Percentiles rank a stretch among this genome's conserved stretches.
phyloP scores from a whole-genome alignment of 306 rosid genomes.

The Prunus mira region DNA sequence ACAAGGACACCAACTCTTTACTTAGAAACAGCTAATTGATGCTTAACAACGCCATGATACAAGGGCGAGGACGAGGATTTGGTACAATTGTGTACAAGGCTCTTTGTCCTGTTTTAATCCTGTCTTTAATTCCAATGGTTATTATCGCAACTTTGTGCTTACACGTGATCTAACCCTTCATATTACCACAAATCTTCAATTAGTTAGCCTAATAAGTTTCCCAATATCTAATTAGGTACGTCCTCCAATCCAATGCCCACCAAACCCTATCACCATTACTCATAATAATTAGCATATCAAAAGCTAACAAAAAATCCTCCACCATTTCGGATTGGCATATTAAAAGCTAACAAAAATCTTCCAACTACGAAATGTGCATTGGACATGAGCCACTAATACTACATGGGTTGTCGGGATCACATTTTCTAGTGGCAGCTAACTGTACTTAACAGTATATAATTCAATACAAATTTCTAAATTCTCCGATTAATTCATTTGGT shows the following conservation, averaged over 20 bases:
- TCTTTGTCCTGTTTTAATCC: constrained; percentile 6
- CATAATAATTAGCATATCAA: neutral
- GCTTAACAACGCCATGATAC: constrained; percentile 14
- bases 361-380: constrained; percentile 1
- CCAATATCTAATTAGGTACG: neutral
- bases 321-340: neutral
- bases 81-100: constrained; percentile 1
- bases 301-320: neutral
- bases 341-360: neutral
- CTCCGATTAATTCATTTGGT: neutral
- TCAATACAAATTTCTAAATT: neutral
- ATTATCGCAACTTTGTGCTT: constrained; percentile 10
- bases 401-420: constrained; percentile 7
- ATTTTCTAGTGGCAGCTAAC: neutral
- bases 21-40: constrained; percentile 26
- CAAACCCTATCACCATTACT: neutral
- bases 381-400: neutral
- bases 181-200: neutral
- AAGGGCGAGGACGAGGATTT: constrained; percentile 3
- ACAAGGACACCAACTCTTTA: constrained; percentile 17
- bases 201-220: neutral
- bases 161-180: constrained; percentile 10
- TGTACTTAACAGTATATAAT: neutral
- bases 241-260: neutral
- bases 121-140: constrained; percentile 1